Conservation (phyloP, 1,284 basidiomycete species). For the Sanghuangporus baumii region DNA sequence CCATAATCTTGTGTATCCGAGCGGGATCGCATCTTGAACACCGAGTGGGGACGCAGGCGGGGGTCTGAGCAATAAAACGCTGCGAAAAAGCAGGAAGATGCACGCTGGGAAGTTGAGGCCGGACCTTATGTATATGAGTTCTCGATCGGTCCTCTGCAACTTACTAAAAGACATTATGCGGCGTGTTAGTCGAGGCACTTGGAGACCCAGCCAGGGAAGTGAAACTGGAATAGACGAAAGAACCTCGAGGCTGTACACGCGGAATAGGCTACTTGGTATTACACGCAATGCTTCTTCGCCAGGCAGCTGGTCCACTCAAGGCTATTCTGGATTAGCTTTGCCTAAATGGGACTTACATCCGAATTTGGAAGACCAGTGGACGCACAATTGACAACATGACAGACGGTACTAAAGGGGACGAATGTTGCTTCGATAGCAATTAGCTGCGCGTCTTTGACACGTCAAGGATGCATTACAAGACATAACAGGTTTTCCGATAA, state of each 20-base stretch:
- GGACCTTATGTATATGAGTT: neutral
- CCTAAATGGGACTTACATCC: neutral
- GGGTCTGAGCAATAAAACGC: neutral
- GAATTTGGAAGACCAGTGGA: neutral
- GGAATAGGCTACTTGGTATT: slow-evolving; percentile 5
- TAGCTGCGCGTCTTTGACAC: neutral
- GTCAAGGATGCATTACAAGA: neutral
- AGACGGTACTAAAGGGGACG: neutral
- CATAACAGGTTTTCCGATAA: neutral
- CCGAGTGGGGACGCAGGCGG: neutral
- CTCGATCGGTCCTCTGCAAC: neutral
- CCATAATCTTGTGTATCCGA: neutral
- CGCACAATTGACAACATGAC: neutral
- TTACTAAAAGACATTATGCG: neutral
- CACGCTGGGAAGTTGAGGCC: neutral
- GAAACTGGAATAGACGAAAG: neutral
- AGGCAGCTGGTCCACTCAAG: neutral
- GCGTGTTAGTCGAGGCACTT: neutral
- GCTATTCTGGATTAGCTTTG: neutral
- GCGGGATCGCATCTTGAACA: neutral
- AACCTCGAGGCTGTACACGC: slow-evolving; percentile 11
- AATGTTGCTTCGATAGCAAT: neutral
- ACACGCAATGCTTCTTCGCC: neutral
- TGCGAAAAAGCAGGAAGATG: neutral
- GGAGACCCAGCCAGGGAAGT: neutral